Percentiles rank a stretch among this genome's conserved stretches.
These are phyloP conservation scores for Ustulina deusta DNA, from an alignment of 2,329 filamentous ascomycete genomes.

Conservation along the genomic window DNA sequence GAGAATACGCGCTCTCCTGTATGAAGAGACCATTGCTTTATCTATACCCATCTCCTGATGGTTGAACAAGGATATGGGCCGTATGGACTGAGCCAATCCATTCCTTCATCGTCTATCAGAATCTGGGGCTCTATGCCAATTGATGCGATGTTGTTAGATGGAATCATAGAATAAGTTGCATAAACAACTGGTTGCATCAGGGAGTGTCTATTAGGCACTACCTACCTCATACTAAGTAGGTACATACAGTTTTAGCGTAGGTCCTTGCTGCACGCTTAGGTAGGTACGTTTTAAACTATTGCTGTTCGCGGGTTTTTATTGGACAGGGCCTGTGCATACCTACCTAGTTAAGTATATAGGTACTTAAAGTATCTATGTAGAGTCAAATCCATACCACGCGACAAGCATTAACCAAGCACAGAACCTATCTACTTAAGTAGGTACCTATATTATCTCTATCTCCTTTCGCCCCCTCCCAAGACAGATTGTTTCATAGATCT, in stretches of 20 bases:
- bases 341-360: too few relatives aligned
- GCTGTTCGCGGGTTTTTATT: slow-evolving; percentile 9
- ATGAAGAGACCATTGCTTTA: background rate
- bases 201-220: slow-evolving; percentile 18
- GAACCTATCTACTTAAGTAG: background rate
- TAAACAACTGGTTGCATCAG: too few relatives aligned
- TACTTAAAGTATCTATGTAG: background rate
- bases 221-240: too few relatives aligned
- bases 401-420: too few relatives aligned
- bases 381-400: background rate
- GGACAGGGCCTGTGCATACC: background rate
- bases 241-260: too few relatives aligned
- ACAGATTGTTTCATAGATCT: background rate
- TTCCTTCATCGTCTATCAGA: too few relatives aligned
- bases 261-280: background rate
- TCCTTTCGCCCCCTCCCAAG: background rate
- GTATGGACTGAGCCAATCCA: too few relatives aligned
- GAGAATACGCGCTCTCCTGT: background rate
- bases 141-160: too few relatives aligned
- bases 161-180: too few relatives aligned
- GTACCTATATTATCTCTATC: background rate
- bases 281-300: background rate
- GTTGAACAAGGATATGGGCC: background rate
- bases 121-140: too few relatives aligned
- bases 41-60: background rate